Percentiles rank a stretch among this genome's conserved stretches.
phyloP scores from a whole-genome alignment of 805 yeast genomes.

The Metschnikowia continentalis region DNA sequence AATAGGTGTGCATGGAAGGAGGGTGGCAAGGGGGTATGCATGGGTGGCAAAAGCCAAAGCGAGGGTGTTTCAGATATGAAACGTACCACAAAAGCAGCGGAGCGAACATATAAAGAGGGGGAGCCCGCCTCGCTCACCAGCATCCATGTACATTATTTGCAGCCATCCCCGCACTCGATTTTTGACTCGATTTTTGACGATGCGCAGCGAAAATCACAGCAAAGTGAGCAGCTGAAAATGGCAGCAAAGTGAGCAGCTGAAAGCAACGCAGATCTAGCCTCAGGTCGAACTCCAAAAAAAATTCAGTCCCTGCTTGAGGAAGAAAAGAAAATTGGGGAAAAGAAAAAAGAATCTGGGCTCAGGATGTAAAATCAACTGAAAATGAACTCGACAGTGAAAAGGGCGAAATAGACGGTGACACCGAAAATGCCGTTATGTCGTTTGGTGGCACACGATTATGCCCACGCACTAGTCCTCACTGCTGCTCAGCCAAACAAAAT shows the following conservation, averaged over 20 bases:
- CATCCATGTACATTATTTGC: neutral
- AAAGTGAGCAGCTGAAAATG: neutral
- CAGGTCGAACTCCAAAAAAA: neutral
- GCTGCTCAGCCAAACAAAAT: constrained; percentile 16
- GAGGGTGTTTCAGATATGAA: neutral
- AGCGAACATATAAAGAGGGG: neutral
- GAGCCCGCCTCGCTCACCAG: too few relatives aligned
- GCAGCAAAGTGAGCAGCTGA: neutral
- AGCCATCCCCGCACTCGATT: neutral
- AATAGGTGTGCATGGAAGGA: neutral
- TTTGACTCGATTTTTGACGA: neutral
- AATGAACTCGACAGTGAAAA: too few relatives aligned
- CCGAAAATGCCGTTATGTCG: constrained; percentile 31
- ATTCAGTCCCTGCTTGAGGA: too few relatives aligned
- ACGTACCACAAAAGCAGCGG: neutral
- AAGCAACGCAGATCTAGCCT: neutral
- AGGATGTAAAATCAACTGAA: neutral
- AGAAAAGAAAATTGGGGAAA: too few relatives aligned
- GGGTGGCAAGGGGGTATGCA: neutral
- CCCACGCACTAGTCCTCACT: constrained; percentile 42
- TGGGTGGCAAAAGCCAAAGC: neutral
- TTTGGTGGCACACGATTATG: constrained; percentile 52
- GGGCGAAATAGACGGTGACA: too few relatives aligned
- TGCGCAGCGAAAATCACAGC: neutral
- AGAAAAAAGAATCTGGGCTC: neutral